Evolutionary conservation across 169 alveolate species (phyloP), one percentile per base, ranked within the genome.

Genomic region (Perkinsus olseni): DNA sequence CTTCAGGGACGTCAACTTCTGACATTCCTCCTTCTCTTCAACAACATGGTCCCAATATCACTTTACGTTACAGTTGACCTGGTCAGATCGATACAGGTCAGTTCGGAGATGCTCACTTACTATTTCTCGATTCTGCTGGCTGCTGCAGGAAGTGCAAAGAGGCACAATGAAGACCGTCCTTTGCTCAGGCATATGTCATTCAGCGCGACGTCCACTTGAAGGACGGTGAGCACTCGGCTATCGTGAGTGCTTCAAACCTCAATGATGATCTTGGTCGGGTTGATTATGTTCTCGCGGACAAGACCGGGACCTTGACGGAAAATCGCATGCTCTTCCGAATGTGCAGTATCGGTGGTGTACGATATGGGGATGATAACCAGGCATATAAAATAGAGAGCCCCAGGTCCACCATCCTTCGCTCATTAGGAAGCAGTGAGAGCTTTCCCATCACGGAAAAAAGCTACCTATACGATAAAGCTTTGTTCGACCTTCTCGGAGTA

Each of bases 241-340:
- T 62, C 82, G 82, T 62, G 37, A 24, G 82, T 13, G 31, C 82
- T 13, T 62, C 82, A 28, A 24, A 24, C 82, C 82, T 62, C 4
- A 62, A 62, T 24, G 93, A 91, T 62, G 93, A 91, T n/a, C 48
- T 91, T 48, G 93, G 93, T 6, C 93, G 62, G 34, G 74, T 91
- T 31, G 93, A 91, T 62, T 37, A 39, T 48, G 74, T 94, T 0
- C 93, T 94, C 34, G 62, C 95, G 0, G 96, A 94, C 91, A 94
- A 94, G 51, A 94, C 96, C 37, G 96, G 96, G 31, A 94, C 96
- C 6, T 51, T 94, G 92, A 94, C 96, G 21, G 93, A 74, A 36
- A 94, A 94, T 62, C 74, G 91, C 34, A 93, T 94, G 95, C 51
- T 92, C 13, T 91, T 94, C 51, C 91, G 92, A 45, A 51, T 91